Evolutionary conservation across 1,139 yeast genomes (phyloP).

Genomic region (Yamadazyma kanchanaburiensis): DNA sequence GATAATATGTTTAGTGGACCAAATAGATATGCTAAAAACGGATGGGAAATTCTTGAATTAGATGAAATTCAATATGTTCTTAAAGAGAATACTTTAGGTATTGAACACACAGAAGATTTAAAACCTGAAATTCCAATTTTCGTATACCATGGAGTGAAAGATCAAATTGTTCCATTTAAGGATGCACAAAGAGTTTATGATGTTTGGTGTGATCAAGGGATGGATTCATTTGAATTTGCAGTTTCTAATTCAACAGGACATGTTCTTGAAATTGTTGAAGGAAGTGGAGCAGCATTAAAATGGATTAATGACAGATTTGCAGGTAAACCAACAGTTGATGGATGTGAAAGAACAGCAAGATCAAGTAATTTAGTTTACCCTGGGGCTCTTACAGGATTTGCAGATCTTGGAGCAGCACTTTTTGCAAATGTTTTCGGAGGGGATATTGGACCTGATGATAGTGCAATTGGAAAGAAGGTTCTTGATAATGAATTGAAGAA

Average conservation of each 20-base stretch:
- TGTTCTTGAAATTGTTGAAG: constrained; percentile 20
- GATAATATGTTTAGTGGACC: constrained; percentile 16
- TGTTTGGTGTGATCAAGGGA: constrained; percentile 29
- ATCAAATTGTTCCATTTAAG: constrained; percentile 26
- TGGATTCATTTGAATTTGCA: constrained; percentile 24
- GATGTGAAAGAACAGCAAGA: constrained; percentile 22
- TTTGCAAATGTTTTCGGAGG: constrained; percentile 8
- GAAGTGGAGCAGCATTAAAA: constrained; percentile 27
- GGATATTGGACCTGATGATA: constrained; percentile 10
- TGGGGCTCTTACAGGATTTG: constrained; percentile 10
- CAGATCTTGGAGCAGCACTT: constrained; percentile 6
- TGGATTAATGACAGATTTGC: constrained; percentile 21
- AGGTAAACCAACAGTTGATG: constrained; percentile 21
- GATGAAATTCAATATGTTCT: constrained; percentile 11
- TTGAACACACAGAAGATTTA: constrained; percentile 10
- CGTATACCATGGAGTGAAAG: constrained; percentile 29
- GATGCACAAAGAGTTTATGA: constrained; percentile 23
- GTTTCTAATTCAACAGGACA: constrained; percentile 24
- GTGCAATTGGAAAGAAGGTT: constrained; percentile 12
- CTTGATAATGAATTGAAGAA: constrained; percentile 3
- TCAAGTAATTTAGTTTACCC: constrained; percentile 23
- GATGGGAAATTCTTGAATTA: constrained; percentile 11
- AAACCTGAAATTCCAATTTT: constrained; percentile 31
- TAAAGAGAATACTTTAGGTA: constrained; percentile 16
- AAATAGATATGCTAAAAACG: constrained; percentile 11